These are phyloP conservation scores for Trichophyton mentagrophytes DNA, from an alignment of 2,329 filamentous ascomycete species.

Conservation along the genomic window DNA sequence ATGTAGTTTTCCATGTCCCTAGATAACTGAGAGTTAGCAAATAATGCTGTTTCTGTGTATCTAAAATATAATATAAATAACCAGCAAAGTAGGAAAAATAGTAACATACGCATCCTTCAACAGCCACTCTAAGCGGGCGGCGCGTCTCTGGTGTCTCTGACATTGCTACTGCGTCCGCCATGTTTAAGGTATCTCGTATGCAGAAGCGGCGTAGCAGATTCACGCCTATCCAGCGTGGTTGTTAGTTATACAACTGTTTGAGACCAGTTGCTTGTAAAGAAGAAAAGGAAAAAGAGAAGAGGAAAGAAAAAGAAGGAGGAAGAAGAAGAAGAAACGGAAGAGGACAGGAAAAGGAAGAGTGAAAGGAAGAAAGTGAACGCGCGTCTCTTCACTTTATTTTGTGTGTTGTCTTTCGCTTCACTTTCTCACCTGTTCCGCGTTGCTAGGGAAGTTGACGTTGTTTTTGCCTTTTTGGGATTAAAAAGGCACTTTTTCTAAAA, in stretches of 20 bases:
- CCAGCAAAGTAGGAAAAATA: neutral
- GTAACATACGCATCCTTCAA: slow-evolving; percentile 11
- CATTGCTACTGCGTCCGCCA: neutral
- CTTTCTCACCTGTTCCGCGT: neutral
- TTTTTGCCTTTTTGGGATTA: neutral
- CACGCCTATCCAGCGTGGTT: neutral
- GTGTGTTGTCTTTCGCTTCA: neutral
- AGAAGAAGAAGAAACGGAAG: neutral
- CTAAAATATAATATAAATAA: neutral
- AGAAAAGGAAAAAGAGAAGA: neutral
- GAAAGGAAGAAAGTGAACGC: neutral
- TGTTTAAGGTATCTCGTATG: neutral
- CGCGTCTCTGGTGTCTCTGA: neutral
- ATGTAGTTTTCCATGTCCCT: slow-evolving; percentile 86
- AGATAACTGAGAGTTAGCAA: neutral
- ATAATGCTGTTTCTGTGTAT: neutral
- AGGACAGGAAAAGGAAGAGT: neutral
- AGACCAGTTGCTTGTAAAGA: neutral
- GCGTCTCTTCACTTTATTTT: neutral
- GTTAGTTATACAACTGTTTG: neutral
- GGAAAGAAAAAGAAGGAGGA: neutral
- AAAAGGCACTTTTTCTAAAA: neutral
- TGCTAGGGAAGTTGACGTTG: neutral
- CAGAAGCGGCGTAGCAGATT: neutral
- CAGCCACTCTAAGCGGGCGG: slow-evolving; percentile 6